Evolutionary conservation across 2,329 filamentous ascomycete species (phyloP), one percentile per base, ranked within the genome.

Genomic region (Fusarium sterilihyphosum): DNA sequence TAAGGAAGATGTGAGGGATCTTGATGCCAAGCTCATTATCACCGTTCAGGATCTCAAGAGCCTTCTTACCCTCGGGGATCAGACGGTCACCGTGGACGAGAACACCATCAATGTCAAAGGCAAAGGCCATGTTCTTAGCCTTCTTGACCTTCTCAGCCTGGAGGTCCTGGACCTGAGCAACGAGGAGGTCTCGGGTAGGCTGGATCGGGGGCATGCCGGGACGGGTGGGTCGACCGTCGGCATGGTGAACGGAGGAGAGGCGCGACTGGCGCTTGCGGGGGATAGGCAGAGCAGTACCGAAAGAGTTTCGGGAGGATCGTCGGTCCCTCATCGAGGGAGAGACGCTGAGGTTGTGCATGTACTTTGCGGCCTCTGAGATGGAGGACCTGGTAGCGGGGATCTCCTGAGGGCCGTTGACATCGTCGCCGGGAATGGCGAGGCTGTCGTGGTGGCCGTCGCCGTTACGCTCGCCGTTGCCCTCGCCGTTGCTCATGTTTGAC

Each of bases 101-200:
- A 20, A 98, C 95, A 73, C 95, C 95, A 80, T 98, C 95, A 80
- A 98, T 96, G 78, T 95, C 93, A 74, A 95, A 95, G 78, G 92
- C 93, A 74, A 95, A 95, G 12, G 77, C 77, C 92, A 94, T 94
- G 85, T 94, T 91, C 87, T 94, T 94, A 67, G 92, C 92, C 66
- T 88, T 88, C 37, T 84, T 84, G 22, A 93, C 92, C 84, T 92
- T 93, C 76, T 91, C 88, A 65, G 87, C 83, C 76, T 88, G 86
- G 73, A 94, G 85, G 73, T 91, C 89, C 83, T 94, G 92, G 26
- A 93, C 86, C 82, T 93, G 92, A 7, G 91, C 89, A 43, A 90
- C 91, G 70, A 94, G 85, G 70, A 94, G 90, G 57, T 93, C 91
- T 38, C 92, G 89, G 8, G 90, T 88, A 53, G 90, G 86, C 81